phyloP scores from a whole-genome alignment of 441 rosid species.

The Kokia cookei region DNA sequence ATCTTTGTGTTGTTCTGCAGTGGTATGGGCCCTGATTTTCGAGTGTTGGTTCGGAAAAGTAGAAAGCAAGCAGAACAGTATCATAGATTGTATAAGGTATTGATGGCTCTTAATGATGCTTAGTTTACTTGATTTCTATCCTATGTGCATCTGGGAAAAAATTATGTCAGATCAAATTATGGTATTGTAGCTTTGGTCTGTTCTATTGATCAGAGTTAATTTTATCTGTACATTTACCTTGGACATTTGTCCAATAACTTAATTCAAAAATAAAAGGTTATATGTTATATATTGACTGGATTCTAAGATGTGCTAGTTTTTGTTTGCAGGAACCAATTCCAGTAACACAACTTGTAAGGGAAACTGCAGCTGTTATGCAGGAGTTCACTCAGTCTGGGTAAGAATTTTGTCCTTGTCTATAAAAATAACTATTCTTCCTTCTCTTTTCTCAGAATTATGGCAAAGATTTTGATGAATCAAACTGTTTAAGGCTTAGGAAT shows the following conservation, averaged over 20 bases:
- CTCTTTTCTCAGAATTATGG: not conserved
- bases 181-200: not conserved
- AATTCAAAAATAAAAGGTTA: not conserved
- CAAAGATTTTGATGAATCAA: not conserved
- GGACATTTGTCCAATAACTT: not conserved
- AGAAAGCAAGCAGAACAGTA: conserved; percentile 98
- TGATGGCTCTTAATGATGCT: not conserved
- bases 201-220: not conserved
- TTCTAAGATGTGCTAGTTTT: conserved; percentile 5
- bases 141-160: not conserved
- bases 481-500: not conserved
- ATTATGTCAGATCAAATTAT: not conserved
- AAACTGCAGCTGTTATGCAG: conserved; percentile 97
- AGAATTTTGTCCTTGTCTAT: conserved; percentile 2
- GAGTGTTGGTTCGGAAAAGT: conserved; percentile 94
- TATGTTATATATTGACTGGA: not conserved
- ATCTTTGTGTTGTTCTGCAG: conserved; percentile 29
- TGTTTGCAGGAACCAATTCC: conserved; percentile 78
- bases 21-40: conserved; percentile 99
- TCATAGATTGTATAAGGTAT: conserved; percentile 79
- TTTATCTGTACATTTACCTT: not conserved
- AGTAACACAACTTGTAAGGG: conserved; percentile 92
- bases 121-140: not conserved
- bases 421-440: not conserved
- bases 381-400: conserved; percentile 99